Evolutionary conservation across 2,329 filamentous ascomycete species (phyloP).

Genomic region (Ceratocystis cacaofunesta): DNA sequence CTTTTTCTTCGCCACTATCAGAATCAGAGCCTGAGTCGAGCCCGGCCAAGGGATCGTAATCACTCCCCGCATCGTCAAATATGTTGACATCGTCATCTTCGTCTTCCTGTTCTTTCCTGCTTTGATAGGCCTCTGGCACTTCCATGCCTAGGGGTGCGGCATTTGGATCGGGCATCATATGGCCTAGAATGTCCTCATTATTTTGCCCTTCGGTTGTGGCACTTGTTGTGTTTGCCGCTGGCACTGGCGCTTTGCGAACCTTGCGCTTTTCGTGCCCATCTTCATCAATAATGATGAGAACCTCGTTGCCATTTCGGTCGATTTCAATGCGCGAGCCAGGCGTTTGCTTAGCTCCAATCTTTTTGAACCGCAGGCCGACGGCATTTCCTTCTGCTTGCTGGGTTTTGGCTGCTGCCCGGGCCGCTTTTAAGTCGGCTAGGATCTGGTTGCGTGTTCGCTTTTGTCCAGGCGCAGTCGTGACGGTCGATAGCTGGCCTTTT

Average conservation of each 20-base stretch:
- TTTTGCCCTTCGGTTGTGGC: background rate
- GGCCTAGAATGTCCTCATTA: conserved; percentile 27
- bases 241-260: conserved; percentile 28
- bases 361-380: conserved; percentile 47
- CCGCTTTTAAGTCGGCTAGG: conserved; percentile 49
- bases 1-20: conserved; percentile 29
- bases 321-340: conserved; percentile 44
- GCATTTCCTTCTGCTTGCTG: conserved; percentile 28
- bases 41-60: conserved; percentile 52
- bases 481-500: conserved; percentile 45
- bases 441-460: conserved; percentile 53
- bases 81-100: conserved; percentile 47
- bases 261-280: conserved; percentile 53
- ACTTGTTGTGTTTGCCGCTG: background rate
- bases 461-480: conserved; percentile 37
- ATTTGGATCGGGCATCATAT: conserved; percentile 37
- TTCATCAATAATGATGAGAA: conserved; percentile 51
- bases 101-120: conserved; percentile 31
- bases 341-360: conserved; percentile 42
- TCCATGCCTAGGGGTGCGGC: conserved; percentile 49
- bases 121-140: conserved; percentile 43
- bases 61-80: conserved; percentile 49
- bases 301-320: conserved; percentile 46
- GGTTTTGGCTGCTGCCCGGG: conserved; percentile 44
- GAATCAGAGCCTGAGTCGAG: conserved; percentile 31